A percentile compares a stretch with the other conserved stretches of the same genome.
These are phyloP conservation scores for Apiotrichum laibachii DNA, from an alignment of 1,284 basidiomycete species.

Conservation along the genomic window DNA sequence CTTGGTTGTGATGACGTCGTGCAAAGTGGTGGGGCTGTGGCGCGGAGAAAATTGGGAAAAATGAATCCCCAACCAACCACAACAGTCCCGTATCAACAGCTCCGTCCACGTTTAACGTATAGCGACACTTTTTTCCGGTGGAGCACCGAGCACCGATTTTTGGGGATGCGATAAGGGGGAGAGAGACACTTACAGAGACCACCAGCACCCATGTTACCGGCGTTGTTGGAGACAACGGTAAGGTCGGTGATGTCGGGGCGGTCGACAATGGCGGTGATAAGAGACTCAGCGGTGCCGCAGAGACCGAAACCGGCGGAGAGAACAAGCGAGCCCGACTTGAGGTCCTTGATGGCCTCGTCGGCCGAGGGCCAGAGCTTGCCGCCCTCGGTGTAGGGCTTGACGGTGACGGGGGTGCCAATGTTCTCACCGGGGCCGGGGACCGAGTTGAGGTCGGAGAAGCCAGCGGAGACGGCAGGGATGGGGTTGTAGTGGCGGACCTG, in stretches of 20 bases:
- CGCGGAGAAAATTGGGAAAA: not conserved
- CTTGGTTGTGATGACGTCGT: not conserved
- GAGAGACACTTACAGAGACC: slow-evolving; percentile 65
- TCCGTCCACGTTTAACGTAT: not conserved
- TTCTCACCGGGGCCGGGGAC: slow-evolving; percentile 20
- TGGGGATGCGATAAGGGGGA: not conserved
- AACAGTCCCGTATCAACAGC: not conserved
- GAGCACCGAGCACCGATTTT: not conserved
- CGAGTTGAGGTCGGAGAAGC: slow-evolving; percentile 20
- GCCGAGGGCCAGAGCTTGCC: slow-evolving; percentile 72
- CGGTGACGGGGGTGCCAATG: slow-evolving; percentile 14
- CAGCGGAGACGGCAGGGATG: slow-evolving; percentile 16
- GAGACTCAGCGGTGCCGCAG: slow-evolving; percentile 63
- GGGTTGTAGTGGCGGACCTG: slow-evolving; percentile 14
- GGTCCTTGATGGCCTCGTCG: slow-evolving; percentile 75
- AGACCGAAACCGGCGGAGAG: slow-evolving; percentile 66
- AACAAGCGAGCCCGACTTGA: slow-evolving; percentile 73
- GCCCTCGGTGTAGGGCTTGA: slow-evolving; percentile 34
- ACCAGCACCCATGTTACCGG: slow-evolving; percentile 66
- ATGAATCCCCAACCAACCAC: not conserved
- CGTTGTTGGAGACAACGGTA: slow-evolving; percentile 87
- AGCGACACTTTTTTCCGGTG: not conserved
- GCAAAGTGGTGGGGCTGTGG: not conserved
- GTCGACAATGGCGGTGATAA: slow-evolving; percentile 74
- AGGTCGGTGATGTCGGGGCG: slow-evolving; percentile 69